A percentile compares a stretch with the other conserved stretches of the same genome.
Evolutionary conservation across 495 filamentous ascomycete genomes (phyloP).

Genomic region (Trichoderma orchidacearum): DNA sequence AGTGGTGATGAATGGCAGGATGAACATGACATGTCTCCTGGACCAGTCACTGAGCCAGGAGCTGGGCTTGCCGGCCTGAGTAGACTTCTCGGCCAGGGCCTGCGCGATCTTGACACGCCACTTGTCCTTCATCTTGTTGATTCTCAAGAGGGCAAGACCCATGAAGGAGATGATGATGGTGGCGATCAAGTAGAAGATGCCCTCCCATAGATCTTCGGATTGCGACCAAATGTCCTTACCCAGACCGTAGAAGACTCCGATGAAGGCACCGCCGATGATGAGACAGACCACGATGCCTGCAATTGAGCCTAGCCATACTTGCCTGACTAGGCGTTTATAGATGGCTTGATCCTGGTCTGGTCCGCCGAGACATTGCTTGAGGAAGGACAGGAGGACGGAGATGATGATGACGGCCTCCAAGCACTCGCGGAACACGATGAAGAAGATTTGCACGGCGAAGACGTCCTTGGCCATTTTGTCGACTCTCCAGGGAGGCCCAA

Average conservation of each 20-base stretch:
- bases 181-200: constrained; percentile 46
- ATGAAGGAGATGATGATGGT: constrained; percentile 55
- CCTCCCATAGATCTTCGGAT: constrained; percentile 58
- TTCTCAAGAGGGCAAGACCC: constrained; percentile 56
- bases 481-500: not conserved
- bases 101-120: constrained; percentile 52
- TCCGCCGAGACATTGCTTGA: constrained; percentile 15
- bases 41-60: constrained; percentile 36
- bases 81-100: constrained; percentile 34
- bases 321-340: constrained; percentile 36
- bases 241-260: constrained; percentile 53
- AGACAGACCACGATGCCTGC: constrained; percentile 44
- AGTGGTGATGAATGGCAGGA: constrained; percentile 59
- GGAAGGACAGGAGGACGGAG: constrained; percentile 55
- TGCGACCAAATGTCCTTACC: constrained; percentile 40
- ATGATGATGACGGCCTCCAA: constrained; percentile 56
- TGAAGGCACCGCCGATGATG: constrained; percentile 45
- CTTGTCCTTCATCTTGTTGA: constrained; percentile 58
- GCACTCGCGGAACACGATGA: constrained; percentile 60
- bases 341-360: constrained; percentile 18
- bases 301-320: constrained; percentile 49
- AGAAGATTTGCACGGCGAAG: constrained; percentile 36
- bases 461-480: constrained; percentile 4
- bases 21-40: constrained; percentile 54
- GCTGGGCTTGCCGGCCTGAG: constrained; percentile 6